These are phyloP conservation scores for Alternaria infectoria DNA, from an alignment of 2,329 filamentous ascomycete species.

Conservation along the genomic window DNA sequence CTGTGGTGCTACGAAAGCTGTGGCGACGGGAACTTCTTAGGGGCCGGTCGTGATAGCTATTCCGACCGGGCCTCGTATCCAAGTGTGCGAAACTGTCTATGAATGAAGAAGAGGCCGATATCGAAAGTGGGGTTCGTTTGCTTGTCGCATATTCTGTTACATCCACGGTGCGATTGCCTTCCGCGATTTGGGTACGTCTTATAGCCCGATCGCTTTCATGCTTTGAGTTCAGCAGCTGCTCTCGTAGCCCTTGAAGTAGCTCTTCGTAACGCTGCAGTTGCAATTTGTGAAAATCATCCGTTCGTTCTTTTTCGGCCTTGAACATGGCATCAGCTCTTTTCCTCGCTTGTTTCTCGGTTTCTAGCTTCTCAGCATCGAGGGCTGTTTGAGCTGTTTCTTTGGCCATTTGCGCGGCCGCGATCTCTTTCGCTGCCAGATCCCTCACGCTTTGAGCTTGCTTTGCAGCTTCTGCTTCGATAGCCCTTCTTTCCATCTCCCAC, in stretches of 20 bases:
- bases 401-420: not conserved
- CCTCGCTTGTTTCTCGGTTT: not conserved
- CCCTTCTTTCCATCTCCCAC: not conserved
- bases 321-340: not conserved
- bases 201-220: not conserved
- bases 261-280: not conserved
- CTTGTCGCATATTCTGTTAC: conserved; percentile 24
- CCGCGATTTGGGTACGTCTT: conserved; percentile 18
- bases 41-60: not conserved
- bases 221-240: not conserved
- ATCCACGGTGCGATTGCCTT: conserved; percentile 24
- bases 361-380: not conserved
- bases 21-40: not conserved
- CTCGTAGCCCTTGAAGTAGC: not conserved
- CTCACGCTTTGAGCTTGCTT: not conserved
- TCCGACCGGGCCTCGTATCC: not conserved
- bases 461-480: not conserved
- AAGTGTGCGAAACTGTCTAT: not conserved
- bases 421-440: not conserved
- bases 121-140: not conserved
- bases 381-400: not conserved
- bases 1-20: not conserved
- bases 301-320: not conserved
- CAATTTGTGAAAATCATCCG: not conserved
- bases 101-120: not conserved